These are phyloP conservation scores for Orbilia javanica DNA, from an alignment of 2,329 filamentous ascomycete genomes.

Conservation along the genomic window DNA sequence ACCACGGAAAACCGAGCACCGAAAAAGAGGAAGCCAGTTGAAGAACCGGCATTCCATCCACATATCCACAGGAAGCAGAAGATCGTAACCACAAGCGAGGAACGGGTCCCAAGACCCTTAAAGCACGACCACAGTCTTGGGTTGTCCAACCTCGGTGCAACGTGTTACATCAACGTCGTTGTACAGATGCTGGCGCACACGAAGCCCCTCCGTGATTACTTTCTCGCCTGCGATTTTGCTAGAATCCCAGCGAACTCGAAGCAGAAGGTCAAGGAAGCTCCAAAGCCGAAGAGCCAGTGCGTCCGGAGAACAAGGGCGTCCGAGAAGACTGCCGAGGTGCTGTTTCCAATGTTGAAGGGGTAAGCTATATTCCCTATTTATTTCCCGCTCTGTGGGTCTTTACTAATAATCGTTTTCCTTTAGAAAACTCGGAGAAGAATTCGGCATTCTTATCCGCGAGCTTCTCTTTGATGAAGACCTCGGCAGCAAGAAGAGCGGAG, in stretches of 20 bases:
- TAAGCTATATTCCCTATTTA: slow-evolving; percentile 8
- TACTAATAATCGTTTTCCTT: neutral
- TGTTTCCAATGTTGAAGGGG: slow-evolving; percentile 46
- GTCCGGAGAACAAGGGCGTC: slow-evolving; percentile 41
- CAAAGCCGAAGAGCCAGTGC: slow-evolving; percentile 45
- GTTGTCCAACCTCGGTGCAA: slow-evolving; percentile 50
- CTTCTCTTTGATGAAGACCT: slow-evolving; percentile 39
- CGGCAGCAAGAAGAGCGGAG: slow-evolving; percentile 33
- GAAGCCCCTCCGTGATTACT: slow-evolving; percentile 33
- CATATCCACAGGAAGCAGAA: slow-evolving; percentile 53
- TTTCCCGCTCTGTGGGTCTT: neutral
- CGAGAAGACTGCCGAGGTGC: slow-evolving; percentile 40
- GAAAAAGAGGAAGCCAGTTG: slow-evolving; percentile 39
- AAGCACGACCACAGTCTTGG: slow-evolving; percentile 49
- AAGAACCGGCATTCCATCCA: slow-evolving; percentile 37
- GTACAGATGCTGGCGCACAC: slow-evolving; percentile 50
- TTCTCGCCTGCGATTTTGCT: slow-evolving; percentile 52
- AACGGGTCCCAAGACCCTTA: slow-evolving; percentile 25
- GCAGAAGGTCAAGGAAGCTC: slow-evolving; percentile 15
- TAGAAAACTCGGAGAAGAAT: slow-evolving; percentile 55
- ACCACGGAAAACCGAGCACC: neutral
- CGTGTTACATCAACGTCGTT: slow-evolving; percentile 57
- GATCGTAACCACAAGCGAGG: slow-evolving; percentile 38
- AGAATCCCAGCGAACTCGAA: slow-evolving; percentile 10
- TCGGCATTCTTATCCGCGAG: slow-evolving; percentile 43